These are phyloP conservation scores for Rhizophagus clarus DNA, from an alignment of 192 early-diverging fungal genomes.

Conservation along the genomic window DNA sequence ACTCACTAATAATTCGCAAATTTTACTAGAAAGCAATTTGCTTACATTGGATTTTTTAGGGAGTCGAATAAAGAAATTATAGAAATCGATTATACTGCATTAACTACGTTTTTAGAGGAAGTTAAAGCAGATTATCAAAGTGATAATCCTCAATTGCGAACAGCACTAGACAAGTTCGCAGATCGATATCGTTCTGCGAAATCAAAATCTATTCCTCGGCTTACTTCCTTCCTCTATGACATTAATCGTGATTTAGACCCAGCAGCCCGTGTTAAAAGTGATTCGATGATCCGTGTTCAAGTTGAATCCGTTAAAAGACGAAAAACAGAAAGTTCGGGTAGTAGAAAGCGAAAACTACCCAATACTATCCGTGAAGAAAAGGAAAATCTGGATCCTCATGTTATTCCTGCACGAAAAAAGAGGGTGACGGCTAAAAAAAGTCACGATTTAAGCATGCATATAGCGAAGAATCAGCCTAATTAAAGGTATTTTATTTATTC, in stretches of 20 bases:
- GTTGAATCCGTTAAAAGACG: background rate
- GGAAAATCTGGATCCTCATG: slow-evolving; percentile 1
- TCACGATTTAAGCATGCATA: no score
- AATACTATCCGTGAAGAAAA: background rate
- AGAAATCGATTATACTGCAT: background rate
- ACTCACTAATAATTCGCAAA: no score
- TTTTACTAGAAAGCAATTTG: no score
- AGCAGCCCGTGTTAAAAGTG: background rate
- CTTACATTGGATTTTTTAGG: no score
- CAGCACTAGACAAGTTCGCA: background rate
- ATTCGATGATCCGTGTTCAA: background rate
- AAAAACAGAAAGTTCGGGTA: background rate
- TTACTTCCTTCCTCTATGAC: background rate
- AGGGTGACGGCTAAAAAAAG: no score
- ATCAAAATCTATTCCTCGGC: background rate
- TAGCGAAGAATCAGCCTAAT: no score
- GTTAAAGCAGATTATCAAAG: background rate
- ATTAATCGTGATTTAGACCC: no score
- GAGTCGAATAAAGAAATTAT: no score
- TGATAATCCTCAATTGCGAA: background rate
- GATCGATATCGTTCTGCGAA: background rate
- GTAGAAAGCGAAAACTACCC: no score
- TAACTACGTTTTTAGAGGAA: background rate
- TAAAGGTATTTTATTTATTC: no score
- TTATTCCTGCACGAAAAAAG: slow-evolving; percentile 10